Conservation (phyloP, 805 yeast species). For the Lipomyces sp. region DNA sequence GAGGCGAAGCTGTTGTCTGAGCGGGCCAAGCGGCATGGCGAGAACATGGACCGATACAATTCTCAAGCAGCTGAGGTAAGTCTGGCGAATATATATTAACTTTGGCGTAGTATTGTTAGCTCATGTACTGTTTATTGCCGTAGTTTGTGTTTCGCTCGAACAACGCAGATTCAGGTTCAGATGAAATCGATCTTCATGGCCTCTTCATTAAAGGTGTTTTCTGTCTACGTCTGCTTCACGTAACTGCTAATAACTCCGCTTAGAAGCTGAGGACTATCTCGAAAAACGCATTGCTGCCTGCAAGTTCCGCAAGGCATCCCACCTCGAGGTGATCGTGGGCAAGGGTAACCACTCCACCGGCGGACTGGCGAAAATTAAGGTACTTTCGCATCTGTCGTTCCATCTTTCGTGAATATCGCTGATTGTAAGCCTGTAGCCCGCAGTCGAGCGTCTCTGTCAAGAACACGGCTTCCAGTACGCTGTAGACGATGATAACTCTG, state of each 20-base stretch:
- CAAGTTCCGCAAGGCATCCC: constrained; percentile 59
- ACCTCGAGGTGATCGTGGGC: constrained; percentile 84
- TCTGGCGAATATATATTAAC: background rate
- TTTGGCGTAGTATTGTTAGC: background rate
- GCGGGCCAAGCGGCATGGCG: constrained; percentile 63
- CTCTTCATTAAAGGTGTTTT: constrained; percentile 63
- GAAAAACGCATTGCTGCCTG: constrained; percentile 75
- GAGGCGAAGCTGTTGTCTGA: constrained; percentile 75
- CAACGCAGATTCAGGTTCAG: constrained; percentile 79
- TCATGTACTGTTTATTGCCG: background rate
- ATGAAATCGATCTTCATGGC: constrained; percentile 94
- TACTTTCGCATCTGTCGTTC: background rate
- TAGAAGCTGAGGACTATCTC: constrained; percentile 78
- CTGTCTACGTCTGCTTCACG: background rate
- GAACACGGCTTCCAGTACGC: constrained; percentile 65
- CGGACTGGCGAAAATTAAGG: constrained; percentile 80
- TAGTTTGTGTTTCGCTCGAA: constrained; percentile 83
- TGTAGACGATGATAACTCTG: constrained; percentile 73
- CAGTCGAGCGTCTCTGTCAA: constrained; percentile 75
- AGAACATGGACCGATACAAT: constrained; percentile 70
- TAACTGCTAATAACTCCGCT: background rate
- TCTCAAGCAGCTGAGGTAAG: constrained; percentile 67
- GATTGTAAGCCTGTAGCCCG: constrained; percentile 56
- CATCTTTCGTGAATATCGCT: background rate
- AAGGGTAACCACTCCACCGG: constrained; percentile 84